Evolutionary conservation across 2,329 filamentous ascomycete genomes (phyloP), one percentile per base, ranked within the genome.

Genomic region (Fusarium aywerte): DNA sequence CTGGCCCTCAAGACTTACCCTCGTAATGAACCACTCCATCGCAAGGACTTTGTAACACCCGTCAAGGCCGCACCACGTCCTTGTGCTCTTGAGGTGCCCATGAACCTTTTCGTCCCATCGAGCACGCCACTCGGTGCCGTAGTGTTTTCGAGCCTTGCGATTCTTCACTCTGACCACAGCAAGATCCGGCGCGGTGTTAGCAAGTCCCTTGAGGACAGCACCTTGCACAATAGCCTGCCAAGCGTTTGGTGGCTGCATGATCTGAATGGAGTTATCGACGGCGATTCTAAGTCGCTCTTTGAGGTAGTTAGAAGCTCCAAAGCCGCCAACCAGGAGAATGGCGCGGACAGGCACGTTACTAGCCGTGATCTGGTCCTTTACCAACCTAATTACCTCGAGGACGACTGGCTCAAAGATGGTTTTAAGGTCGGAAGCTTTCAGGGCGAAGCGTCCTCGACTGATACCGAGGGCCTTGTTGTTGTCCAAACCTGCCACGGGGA

Each of bases 191-290:
- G 79, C 76, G 2, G 74, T 73, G 29, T 77, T 75, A 2, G 79
- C 77, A 3, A 84, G 72, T 2, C 82, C 83, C 68, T 82, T 83
- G 76, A 83, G 80, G 21, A 84, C 81, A 16, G 83, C 83, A 18
- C 83, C 83, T 32, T 79, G 78, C 0, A 82, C 81, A 9, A 85
- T 80, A 3, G 82, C 80, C 13, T 79, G 77, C 83, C 83, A 85
- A 16, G 81, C 78, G 49, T 81, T 79, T 6, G 77, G 76, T 0
- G 83, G 82, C 59, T 82, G 82, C 62, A 84, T 70, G 48, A 85
- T 77, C 54, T 79, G 73, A 18, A 82, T 76, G 1, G 70, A 71
- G 20, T 64, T 62, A 31, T 75, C 74, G 18, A 82, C 70, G 0
- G 76, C 67, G 50, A 75, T 69, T 47, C 76, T 72, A 10, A 85